Base-by-base conservation (phyloP, 2,329 filamentous ascomycete species). In the Colletotrichum gigasporum region DNA sequence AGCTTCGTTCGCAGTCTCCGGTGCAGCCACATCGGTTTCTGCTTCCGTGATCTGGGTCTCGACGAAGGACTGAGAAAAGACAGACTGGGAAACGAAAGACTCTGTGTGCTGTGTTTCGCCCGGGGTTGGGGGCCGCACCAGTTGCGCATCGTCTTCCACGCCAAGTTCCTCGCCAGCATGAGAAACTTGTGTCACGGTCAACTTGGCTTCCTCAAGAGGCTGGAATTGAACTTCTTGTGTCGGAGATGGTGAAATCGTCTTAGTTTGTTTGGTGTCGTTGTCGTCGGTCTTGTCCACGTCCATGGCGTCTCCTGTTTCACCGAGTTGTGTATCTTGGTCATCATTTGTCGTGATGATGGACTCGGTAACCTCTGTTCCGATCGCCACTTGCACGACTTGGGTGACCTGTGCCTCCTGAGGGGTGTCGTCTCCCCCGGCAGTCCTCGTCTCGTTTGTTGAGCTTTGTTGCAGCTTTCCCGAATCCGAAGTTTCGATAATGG, bases 1-100 rank as follows among this genome's bases (percentile, higher is more conserved):
- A 30, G 18, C 14, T 6, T 39, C 45, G 16, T 37, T 41, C 22
- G 12, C 10, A 11, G 41, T 9, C 4, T 54, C 56, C 3, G 56
- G 32, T 8, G 57, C 22, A 42, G 56, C 18, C n/a, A 35, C 50
- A 12, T 61, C 34, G 18, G 55, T 56, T 20, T 50, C 55, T 45
- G 67, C 56, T 26, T 60, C 58, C 55, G 65, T 63, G 20, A 28
- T 12, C 14, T 57, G 50, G 5, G 51, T 63, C 30, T 65, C 58
- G 28, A 53, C 55, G 14, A 54, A 12, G 4, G 56, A 41, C 22
- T 53, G 44, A 3, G 58, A 52, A 7, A 51, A n/a, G 11, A 44
- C 35, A 22, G 50, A 48, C 22, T 53, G 44, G 4, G 58, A 52
- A 7, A 51, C 18, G 11, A 44, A 35, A 22, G 50, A 48, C 14